phyloP scores from a whole-genome alignment of 1,139 yeast species.

The Suhomyces kunorum region DNA sequence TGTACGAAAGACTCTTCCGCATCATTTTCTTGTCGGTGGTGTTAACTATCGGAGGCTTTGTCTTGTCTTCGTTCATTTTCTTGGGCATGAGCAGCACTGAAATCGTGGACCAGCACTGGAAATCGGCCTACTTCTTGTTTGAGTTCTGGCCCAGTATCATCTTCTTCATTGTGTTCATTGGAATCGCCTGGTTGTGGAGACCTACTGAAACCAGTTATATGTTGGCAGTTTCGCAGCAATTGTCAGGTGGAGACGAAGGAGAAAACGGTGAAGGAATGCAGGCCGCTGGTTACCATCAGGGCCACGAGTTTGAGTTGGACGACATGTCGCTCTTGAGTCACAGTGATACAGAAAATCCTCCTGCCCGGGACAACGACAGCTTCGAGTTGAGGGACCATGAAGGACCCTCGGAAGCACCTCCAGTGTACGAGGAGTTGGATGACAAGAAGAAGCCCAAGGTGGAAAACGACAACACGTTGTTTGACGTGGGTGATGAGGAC shows the following conservation, averaged over 20 bases:
- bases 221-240: conserved; percentile 91
- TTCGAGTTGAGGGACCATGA: conserved; percentile 34
- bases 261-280: conserved; percentile 54
- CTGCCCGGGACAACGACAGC: conserved; percentile 31
- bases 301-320: conserved; percentile 70
- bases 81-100: conserved; percentile 75
- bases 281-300: conserved; percentile 32
- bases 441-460: conserved; percentile 13
- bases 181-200: conserved; percentile 92
- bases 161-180: conserved; percentile 79
- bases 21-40: conserved; percentile 69
- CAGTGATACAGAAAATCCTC: conserved; percentile 41
- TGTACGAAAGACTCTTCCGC: conserved; percentile 78
- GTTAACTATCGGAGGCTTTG: conserved; percentile 55
- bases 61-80: conserved; percentile 68
- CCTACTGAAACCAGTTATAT: conserved; percentile 95
- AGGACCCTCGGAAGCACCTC: conserved; percentile 15
- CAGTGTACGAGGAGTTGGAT: conserved; percentile 31
- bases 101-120: conserved; percentile 88
- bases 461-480: conserved; percentile 31
- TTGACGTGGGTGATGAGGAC: conserved; percentile 40
- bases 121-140: conserved; percentile 79
- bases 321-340: conserved; percentile 65
- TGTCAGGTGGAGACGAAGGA: conserved; percentile 70
- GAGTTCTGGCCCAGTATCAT: conserved; percentile 96